phyloP scores from a whole-genome alignment of 2,329 filamentous ascomycete genomes.

The Colletotrichum tabaci region DNA sequence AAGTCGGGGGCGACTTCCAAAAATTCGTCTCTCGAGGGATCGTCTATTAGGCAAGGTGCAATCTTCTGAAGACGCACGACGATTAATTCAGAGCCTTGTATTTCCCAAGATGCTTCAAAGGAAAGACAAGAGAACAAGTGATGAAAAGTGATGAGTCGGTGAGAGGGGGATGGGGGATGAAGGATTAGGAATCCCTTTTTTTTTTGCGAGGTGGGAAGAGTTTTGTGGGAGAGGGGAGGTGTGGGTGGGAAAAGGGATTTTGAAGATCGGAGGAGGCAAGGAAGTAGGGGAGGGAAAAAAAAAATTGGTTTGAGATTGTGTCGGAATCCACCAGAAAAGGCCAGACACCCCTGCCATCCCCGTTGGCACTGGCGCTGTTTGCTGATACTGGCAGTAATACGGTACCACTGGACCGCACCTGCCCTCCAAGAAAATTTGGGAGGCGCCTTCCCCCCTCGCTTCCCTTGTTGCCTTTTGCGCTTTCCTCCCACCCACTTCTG shows the following conservation, averaged over 20 bases:
- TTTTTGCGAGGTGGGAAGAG: slow-evolving; percentile 50
- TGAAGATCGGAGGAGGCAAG: slow-evolving; percentile 49
- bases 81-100: slow-evolving; percentile 44
- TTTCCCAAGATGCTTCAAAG: slow-evolving; percentile 63
- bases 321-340: slow-evolving; percentile 48
- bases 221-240: slow-evolving; percentile 44
- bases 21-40: slow-evolving; percentile 49
- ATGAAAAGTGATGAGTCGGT: slow-evolving; percentile 43
- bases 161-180: slow-evolving; percentile 44
- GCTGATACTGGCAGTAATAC: slow-evolving; percentile 6
- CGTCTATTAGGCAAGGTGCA: slow-evolving; percentile 48
- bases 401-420: slow-evolving; percentile 1
- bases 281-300: slow-evolving; percentile 49
- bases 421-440: slow-evolving; percentile 27
- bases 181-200: slow-evolving; percentile 48
- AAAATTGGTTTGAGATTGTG: slow-evolving; percentile 53
- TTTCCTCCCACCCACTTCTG: neutral
- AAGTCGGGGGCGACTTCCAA: slow-evolving; percentile 49
- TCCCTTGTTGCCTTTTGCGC: slow-evolving; percentile 3
- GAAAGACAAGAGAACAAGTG: slow-evolving; percentile 59
- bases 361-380: slow-evolving; percentile 25
- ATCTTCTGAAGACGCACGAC: slow-evolving; percentile 42
- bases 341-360: slow-evolving; percentile 47
- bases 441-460: slow-evolving; percentile 28
- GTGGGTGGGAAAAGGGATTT: slow-evolving; percentile 47